Evolutionary conservation across 108 stramenopile species (phyloP), one percentile per base, ranked within the genome.

Genomic region (Skeletonema tropicum): DNA sequence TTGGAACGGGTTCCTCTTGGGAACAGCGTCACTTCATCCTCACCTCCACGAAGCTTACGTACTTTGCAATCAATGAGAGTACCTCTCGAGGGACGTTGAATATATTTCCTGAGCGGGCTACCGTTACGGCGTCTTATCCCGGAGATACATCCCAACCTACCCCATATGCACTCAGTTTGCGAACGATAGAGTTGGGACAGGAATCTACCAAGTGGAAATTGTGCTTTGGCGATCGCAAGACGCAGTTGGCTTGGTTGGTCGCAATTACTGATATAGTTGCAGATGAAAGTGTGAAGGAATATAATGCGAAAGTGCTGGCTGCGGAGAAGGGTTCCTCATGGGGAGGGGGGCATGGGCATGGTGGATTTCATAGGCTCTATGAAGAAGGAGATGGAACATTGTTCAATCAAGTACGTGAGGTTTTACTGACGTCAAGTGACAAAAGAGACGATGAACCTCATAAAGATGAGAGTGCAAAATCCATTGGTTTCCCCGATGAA

Each of bases 1-100:
- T 80, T 19, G 74, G 65, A 61, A 68, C 59, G 1, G 69, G 61
- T 31, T 38, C 39, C 2, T 64, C 83, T 1, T 94, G 93, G 93
- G 91, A 94, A 79, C 75, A 86, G 14, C 82, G 93, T 41, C 82
- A 85, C 11, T 67, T 94, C 33, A 85, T 87, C 1, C 62, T 94
- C 21, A 72, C 76, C 17, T 78, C 88, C 48, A 68, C 35, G 21
- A 74, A 26, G 8, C 65, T 94, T 7, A 63, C 69, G 19, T 91
- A 94, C 60, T 94, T 83, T 77, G 41, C 62, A 39, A 23, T 70
- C 38, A 58, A 75, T 26, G 52, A 29, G 12, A 25, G 21, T 19
- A 14, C 59, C 1, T 74, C 79, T 3, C 48, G 79, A 17, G 79
- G 79, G 9, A 75, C 79, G 11, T 35, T 80, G 31, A 25, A 55